A percentile compares a stretch with the other conserved stretches of the same genome.
These are phyloP conservation scores for Oryza meridionalis DNA, from an alignment of 176 grass and related monocot species.

Conservation along the genomic window DNA sequence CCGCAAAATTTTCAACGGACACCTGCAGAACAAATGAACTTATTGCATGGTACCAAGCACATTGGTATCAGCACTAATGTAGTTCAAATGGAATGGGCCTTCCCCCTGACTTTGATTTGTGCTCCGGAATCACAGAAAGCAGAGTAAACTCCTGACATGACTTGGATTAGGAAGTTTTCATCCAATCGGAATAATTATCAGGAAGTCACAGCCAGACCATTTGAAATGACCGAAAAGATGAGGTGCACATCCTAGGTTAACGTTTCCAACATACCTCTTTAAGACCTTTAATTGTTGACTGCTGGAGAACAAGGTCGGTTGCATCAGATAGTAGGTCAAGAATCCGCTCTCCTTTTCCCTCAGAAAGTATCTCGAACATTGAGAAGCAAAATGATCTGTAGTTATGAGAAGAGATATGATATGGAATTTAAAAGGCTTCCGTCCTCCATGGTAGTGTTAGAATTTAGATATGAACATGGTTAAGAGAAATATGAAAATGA, in stretches of 20 bases:
- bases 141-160: conserved; percentile 6
- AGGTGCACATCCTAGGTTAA: not conserved
- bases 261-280: conserved; percentile 67
- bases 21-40: conserved; percentile 56
- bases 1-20: conserved; percentile 49
- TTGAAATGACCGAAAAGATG: not conserved
- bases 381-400: conserved; percentile 76
- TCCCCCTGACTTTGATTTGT: not conserved
- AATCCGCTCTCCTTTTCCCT: conserved; percentile 82
- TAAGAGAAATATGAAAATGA: not conserved
- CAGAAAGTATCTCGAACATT: conserved; percentile 86
- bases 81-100: conserved; percentile 11
- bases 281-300: conserved; percentile 79
- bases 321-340: conserved; percentile 72
- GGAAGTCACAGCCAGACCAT: not conserved
- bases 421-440: conserved; percentile 7
- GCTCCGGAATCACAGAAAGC: not conserved
- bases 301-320: conserved; percentile 63
- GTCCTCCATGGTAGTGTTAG: conserved; percentile 2
- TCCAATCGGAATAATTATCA: conserved; percentile 14
- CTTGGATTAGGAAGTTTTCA: not conserved
- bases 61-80: conserved; percentile 3
- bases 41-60: conserved; percentile 14
- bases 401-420: conserved; percentile 5
- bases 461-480: not conserved